Evolutionary conservation across 768 basidiomycete genomes (phyloP).

Genomic region (Tylopilus plumbeoviolaceoides): DNA sequence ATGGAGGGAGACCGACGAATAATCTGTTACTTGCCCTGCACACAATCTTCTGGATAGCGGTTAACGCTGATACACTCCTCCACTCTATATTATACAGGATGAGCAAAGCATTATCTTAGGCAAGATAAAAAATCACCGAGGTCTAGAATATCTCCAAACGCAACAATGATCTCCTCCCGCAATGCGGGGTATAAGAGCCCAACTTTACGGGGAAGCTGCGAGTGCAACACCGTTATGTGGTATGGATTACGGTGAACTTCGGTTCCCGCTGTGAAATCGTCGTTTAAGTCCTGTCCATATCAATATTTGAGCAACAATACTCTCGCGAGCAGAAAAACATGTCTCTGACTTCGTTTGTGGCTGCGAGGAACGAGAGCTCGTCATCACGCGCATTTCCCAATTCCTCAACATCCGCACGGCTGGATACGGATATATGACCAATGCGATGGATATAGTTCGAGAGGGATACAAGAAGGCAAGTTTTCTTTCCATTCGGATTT

Average conservation of each 20-base stretch:
- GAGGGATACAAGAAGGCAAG: too few species aligned
- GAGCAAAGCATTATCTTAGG: neutral
- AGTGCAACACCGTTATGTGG: slow-evolving; percentile 27
- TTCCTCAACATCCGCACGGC: neutral
- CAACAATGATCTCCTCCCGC: slow-evolving; percentile 38
- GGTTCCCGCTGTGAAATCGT: slow-evolving; percentile 23
- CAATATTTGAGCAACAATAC: neutral
- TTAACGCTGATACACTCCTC: slow-evolving; percentile 13
- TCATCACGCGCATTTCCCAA: slow-evolving; percentile 31
- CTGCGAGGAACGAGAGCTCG: slow-evolving; percentile 29
- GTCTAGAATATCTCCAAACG: slow-evolving; percentile 38
- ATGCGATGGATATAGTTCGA: too few species aligned
- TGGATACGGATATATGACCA: slow-evolving; percentile 17
- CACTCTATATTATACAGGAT: slow-evolving; percentile 29
- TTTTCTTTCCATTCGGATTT: too few species aligned
- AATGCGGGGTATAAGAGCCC: slow-evolving; percentile 28
- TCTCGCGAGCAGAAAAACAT: too few species aligned
- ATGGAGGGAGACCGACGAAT: slow-evolving; percentile 46
- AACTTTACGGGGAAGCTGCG: too few species aligned
- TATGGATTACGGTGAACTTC: slow-evolving; percentile 20
- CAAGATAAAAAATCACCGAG: neutral
- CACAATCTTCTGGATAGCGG: neutral
- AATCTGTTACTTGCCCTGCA: slow-evolving; percentile 21
- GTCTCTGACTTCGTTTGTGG: slow-evolving; percentile 33
- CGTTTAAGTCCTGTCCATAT: neutral